Conservation (phyloP, 805 yeast species). For the Saccharomycopsis sp. region DNA sequence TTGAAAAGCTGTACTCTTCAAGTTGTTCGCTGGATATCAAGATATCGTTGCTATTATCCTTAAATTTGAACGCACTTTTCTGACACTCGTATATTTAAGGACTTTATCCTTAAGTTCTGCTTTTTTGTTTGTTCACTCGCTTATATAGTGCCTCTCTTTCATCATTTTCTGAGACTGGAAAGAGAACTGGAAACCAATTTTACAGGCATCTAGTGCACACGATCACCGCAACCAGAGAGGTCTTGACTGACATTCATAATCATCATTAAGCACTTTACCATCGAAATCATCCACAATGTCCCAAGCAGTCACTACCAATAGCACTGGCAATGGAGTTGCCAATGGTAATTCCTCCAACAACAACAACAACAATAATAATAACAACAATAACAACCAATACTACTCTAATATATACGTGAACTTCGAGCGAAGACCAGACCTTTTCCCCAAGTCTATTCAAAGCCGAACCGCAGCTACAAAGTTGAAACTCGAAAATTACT, state of each 20-base stretch:
- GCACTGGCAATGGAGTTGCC: background rate
- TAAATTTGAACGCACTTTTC: too few relatives aligned
- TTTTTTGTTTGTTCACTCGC: too few relatives aligned
- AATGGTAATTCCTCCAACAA: background rate
- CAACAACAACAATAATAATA: background rate
- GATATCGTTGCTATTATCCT: too few relatives aligned
- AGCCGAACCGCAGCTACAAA: constrained; percentile 82
- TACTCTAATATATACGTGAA: constrained; percentile 40
- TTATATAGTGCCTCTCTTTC: too few relatives aligned
- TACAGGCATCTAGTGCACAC: too few relatives aligned
- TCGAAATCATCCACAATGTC: background rate
- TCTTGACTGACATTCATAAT: too few relatives aligned
- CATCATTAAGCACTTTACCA: background rate
- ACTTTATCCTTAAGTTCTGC: too few relatives aligned
- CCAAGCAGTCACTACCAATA: background rate
- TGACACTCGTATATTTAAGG: too few relatives aligned
- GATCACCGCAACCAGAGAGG: too few relatives aligned
- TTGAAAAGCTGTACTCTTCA: background rate
- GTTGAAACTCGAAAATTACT: constrained; percentile 74
- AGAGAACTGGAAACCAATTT: too few relatives aligned
- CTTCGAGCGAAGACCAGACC: constrained; percentile 79
- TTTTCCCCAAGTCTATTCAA: constrained; percentile 63
- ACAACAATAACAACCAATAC: background rate
- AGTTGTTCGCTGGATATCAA: too few relatives aligned
- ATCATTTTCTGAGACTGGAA: too few relatives aligned